These are phyloP conservation scores for Spizellomyces sp. DNA, from an alignment of 192 early-diverging fungal species.

Conservation along the genomic window DNA sequence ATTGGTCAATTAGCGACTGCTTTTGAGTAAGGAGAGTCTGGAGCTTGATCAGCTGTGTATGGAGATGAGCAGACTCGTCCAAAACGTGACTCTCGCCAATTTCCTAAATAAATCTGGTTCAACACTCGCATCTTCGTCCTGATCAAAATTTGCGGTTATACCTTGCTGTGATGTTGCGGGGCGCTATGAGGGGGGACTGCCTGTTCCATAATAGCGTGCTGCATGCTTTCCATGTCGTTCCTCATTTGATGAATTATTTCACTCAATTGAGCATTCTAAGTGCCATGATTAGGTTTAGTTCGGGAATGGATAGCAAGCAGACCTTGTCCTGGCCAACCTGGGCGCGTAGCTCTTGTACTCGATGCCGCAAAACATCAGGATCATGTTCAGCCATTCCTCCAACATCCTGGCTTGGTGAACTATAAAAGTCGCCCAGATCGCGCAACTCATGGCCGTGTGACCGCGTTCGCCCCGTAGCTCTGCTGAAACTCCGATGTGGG, in stretches of 20 bases:
- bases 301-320: not conserved
- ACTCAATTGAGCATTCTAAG: slow-evolving; percentile 32
- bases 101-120: no score
- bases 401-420: no score
- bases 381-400: no score
- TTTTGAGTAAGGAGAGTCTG: slow-evolving; percentile 23
- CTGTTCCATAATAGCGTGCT: slow-evolving; percentile 22
- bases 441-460: no score
- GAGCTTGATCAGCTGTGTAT: slow-evolving; percentile 17
- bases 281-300: not conserved
- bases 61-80: slow-evolving; percentile 6
- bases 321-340: not conserved
- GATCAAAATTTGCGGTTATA: no score
- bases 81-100: not conserved
- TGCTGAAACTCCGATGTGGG: no score
- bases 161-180: not conserved
- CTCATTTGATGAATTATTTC: slow-evolving; percentile 43
- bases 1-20: slow-evolving; percentile 28
- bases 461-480: no score
- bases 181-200: not conserved
- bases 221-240: slow-evolving; percentile 40
- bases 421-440: no score
- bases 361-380: not conserved
- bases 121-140: no score
- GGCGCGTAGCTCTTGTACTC: not conserved